Base-by-base conservation (phyloP, 352 stramenopile species). In the Plasmopara muralis region DNA sequence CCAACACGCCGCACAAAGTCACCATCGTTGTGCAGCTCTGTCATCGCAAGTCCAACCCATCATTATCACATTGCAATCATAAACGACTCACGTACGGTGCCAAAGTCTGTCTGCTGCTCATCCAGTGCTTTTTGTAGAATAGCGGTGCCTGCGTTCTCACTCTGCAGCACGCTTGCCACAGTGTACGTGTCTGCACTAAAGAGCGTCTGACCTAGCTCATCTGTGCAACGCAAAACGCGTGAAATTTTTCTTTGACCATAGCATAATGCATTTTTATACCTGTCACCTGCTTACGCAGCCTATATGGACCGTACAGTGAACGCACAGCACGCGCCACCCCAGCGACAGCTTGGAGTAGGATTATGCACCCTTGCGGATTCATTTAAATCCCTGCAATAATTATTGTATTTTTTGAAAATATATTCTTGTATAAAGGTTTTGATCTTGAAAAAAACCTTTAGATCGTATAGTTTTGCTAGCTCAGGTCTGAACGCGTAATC, bases 101-200 rank as follows among this genome's bases (percentile, higher is more conserved):
- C 56, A 15, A 65, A 55, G 2, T 16, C 6, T 43, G 20, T 46
- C 6, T 15, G 47, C n/a, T 68, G 61, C 3, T 61, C 47, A 29
- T 59, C 51, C 47, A 68, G 20, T 13, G 61, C 61, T 48, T 65
- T 51, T 10, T 68, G 61, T 34, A 68, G 47, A 6, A 68, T 53
- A 9, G 61, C 55, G 39, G 55, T 62, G 6, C 45, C 61, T 3
- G 61, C 56, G 40, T 57, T 68, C 7, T 65, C 55, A 13, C 55
- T 68, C 33, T 68, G 56, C 7, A 68, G 28, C 4, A 41, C 39
- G 25, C 56, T 68, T 25, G 40, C 39, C 16, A 68, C 56, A 4
- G 53, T 53, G 39, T 62, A 62, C 18, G 56, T 34, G 20, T 65
- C 61, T n/a, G 55, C 33, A 12, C 55, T 46, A 30, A 65, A 68